Base-by-base conservation (phyloP, 495 filamentous ascomycete species). In the Penicillium waksmanii region DNA sequence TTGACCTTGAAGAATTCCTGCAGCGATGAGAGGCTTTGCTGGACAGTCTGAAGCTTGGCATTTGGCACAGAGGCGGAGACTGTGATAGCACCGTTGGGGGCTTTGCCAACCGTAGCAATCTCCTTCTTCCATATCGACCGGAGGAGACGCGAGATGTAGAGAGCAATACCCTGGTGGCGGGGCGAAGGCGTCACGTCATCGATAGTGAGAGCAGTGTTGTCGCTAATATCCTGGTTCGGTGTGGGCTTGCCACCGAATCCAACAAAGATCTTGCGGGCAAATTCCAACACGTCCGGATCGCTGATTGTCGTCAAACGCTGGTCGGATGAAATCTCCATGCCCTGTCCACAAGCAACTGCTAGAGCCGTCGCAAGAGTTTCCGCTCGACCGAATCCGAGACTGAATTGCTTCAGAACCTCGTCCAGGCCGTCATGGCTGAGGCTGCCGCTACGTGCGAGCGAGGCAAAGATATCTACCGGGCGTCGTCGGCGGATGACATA, bases 291-390 rank as follows among this genome's bases (percentile, higher is more conserved):
- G 38, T 89, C 82, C 1, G 89, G 88, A 65, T 97, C 95, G n/a
- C 84, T 87, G 52, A 92, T 82, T 53, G 80, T 82, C 0, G 84
- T 82, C 0, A 92, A 78, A 50, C 91, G 85, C 23, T 84, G 80
- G 54, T 92, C 89, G 0, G 87, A 80, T 0, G 86, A 85, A 46
- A 93, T 81, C 64, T 94, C 92, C 21, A 87, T 83, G 17, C 90
- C 92, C 70, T 96, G 92, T 12, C 94, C 92, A 70, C 95, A 99
- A 13, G 93, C 93, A n/a, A 98, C 95, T 9, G 96, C 96, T 19
- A 99, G 80, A 10, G 96, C 92, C 53, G 93, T 93, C 0, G 96
- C 91, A 60, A 92, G 85, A 0, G 88, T 92, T 69, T 99, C 95
- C 2, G 84, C 85, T 1, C 90, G 83, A 35, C 96, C 96, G 72